phyloP scores from a whole-genome alignment of 352 stramenopile genomes.

The Pythium chondricola region DNA sequence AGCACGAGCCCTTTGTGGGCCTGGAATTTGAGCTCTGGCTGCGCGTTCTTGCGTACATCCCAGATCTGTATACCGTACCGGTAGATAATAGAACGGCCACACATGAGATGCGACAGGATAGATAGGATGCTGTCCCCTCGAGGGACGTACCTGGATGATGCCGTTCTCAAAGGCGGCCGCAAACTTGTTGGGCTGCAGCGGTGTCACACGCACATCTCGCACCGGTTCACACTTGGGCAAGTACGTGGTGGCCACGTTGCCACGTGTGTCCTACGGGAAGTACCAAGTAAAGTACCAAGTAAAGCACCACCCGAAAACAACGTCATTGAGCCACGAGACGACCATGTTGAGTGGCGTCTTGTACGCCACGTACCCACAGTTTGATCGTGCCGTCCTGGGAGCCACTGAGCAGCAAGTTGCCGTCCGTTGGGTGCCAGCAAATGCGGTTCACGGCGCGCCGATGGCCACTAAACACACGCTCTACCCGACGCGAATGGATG shows the following conservation, averaged over 20 bases:
- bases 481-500: constrained; percentile 19
- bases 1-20: constrained; percentile 83
- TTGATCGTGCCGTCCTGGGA: constrained; percentile 87
- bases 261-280: constrained; percentile 61
- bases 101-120: too few species aligned
- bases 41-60: constrained; percentile 78
- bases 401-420: constrained; percentile 76
- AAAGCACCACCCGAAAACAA: too few species aligned
- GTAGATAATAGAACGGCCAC: too few species aligned
- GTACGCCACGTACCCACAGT: constrained; percentile 55
- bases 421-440: constrained; percentile 80
- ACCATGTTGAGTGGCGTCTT: constrained; percentile 71
- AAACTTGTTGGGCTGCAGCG: constrained; percentile 71
- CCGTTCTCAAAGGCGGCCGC: constrained; percentile 83
- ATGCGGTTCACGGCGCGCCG: constrained; percentile 84
- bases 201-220: constrained; percentile 70
- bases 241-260: constrained; percentile 70
- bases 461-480: constrained; percentile 75
- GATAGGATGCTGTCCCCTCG: too few species aligned
- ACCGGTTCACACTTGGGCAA: constrained; percentile 85
- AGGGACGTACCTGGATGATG: constrained; percentile 49
- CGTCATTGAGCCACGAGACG: too few species aligned
- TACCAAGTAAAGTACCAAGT: too few species aligned
- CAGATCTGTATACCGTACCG: constrained; percentile 51
- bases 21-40: constrained; percentile 82